Percentiles rank a stretch among this genome's conserved stretches.
These are phyloP conservation scores for Stachybotrys chlorohalonatus DNA, from an alignment of 2,329 filamentous ascomycete genomes.

Conservation along the genomic window DNA sequence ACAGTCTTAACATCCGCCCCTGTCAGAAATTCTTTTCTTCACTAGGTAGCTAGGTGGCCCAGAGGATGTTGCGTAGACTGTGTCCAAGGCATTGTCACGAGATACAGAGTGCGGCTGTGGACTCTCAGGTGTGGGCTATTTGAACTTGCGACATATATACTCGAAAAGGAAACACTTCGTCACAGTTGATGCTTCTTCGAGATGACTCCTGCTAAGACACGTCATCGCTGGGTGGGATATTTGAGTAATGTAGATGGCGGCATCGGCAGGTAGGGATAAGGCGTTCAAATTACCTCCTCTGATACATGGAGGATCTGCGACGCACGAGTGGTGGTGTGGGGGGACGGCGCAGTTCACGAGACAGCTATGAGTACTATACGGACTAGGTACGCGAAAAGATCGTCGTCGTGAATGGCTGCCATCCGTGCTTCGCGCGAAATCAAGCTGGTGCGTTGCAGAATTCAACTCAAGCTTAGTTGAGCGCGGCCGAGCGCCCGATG, in stretches of 20 bases:
- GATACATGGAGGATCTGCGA: not conserved
- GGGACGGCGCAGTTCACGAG: not conserved
- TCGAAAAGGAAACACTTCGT: too few species aligned
- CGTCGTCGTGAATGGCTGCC: too few species aligned
- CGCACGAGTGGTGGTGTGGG: not conserved
- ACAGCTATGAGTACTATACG: not conserved
- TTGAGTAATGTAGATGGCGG: not conserved
- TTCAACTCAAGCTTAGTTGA: not conserved
- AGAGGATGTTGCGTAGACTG: too few species aligned
- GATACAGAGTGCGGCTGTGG: too few species aligned
- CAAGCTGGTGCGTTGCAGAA: not conserved
- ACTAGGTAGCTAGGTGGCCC: too few species aligned
- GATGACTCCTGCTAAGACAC: not conserved
- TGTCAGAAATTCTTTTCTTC: too few species aligned
- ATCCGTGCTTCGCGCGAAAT: not conserved
- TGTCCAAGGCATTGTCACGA: too few species aligned
- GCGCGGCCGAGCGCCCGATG: not conserved
- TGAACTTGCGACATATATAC: too few species aligned
- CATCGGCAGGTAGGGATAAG: not conserved
- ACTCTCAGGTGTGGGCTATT: too few species aligned
- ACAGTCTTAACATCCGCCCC: too few species aligned
- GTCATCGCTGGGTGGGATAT: not conserved
- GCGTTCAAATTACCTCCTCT: not conserved
- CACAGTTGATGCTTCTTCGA: not conserved
- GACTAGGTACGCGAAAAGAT: not conserved